Base-by-base conservation (phyloP, 306 rosid species). In the Lathyrus aphaca region DNA sequence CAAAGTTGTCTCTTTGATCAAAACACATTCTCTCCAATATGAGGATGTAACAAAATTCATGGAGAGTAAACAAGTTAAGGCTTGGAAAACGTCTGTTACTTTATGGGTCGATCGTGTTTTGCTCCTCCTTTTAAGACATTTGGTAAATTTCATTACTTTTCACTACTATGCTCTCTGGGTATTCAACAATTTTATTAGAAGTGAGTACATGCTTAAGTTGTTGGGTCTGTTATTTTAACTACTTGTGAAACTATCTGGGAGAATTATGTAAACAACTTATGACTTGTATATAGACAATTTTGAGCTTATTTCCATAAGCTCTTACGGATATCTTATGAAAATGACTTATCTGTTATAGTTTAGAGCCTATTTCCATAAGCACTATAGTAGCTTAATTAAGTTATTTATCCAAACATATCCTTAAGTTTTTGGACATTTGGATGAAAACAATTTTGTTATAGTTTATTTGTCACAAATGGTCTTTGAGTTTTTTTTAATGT, bases 21-120 rank as follows among this genome's bases (percentile, higher is more conserved):
- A 71, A 77, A 82, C 83, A 6, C 92, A 94, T 74, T 17, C 66
- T 50, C 91, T 94, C 2, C 88, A 89, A 64, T 74, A 83, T 1
- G 97, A 94, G 73, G 77, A 81, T 10, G 45, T 66, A 5, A 27
- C 37, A 0, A 72, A 80, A 18, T 76, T 53, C 27, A 74, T 58
- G 54, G 82, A 73, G 78, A 83, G 74, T 53, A 87, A 75, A 62
- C 42, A 60, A 7, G 21, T 71, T 16, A 64, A 76, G 43, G 73
- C 65, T 3, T 94, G 91, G 99, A 94, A 82, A 69, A 82, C 91
- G 13, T 82, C 92, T 1, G 76, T 91, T 13, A 81, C 87, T 71
- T 80, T 87, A 17, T 94, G 97, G 96, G 65, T 94, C 56, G 58
- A 79, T 55, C 91, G 86, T 59, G 38, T 91, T 84, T 61, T 69